Evolutionary conservation across 2,329 filamentous ascomycete genomes (phyloP).

Genomic region (Penicillium thymicola): DNA sequence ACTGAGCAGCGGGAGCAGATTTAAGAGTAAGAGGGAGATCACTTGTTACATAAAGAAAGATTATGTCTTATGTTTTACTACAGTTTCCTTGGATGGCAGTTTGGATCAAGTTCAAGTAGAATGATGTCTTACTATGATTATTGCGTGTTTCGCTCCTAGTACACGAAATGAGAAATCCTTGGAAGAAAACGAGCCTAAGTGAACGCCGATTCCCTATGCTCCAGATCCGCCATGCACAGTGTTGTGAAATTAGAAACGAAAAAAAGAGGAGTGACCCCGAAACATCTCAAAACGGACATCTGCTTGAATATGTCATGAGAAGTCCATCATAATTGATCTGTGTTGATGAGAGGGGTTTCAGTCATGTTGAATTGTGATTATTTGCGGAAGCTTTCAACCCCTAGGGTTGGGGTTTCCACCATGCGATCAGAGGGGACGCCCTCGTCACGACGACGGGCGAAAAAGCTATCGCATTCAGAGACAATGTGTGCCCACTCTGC

Average conservation of each 20-base stretch:
- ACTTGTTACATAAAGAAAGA: not conserved
- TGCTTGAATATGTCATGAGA: constrained; percentile 4
- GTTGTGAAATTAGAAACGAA: constrained; percentile 13
- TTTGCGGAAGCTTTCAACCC: constrained; percentile 60
- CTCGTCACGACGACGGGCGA: constrained; percentile 59
- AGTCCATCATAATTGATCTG: constrained; percentile 20
- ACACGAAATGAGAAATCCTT: constrained; percentile 9
- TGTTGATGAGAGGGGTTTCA: not conserved
- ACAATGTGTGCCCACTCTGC: constrained; percentile 63
- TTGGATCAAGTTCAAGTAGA: not conserved
- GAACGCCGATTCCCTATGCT: constrained; percentile 26
- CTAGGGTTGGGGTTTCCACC: constrained; percentile 61
- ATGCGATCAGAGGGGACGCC: constrained; percentile 56
- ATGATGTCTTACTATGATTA: constrained; percentile 19
- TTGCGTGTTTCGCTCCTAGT: constrained; percentile 10
- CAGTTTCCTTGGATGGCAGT: not conserved
- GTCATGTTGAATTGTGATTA: constrained; percentile 13
- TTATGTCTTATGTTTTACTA: not conserved
- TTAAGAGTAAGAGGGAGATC: not conserved
- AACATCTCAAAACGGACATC: constrained; percentile 13
- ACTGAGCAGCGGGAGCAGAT: not conserved
- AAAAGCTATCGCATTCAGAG: constrained; percentile 62
- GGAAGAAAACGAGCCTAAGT: constrained; percentile 4
- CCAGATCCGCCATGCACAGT: constrained; percentile 21
- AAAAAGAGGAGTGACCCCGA: constrained; percentile 5